Evolutionary conservation across 2,329 filamentous ascomycete genomes (phyloP).

Genomic region (Fusarium brachygibbosum): DNA sequence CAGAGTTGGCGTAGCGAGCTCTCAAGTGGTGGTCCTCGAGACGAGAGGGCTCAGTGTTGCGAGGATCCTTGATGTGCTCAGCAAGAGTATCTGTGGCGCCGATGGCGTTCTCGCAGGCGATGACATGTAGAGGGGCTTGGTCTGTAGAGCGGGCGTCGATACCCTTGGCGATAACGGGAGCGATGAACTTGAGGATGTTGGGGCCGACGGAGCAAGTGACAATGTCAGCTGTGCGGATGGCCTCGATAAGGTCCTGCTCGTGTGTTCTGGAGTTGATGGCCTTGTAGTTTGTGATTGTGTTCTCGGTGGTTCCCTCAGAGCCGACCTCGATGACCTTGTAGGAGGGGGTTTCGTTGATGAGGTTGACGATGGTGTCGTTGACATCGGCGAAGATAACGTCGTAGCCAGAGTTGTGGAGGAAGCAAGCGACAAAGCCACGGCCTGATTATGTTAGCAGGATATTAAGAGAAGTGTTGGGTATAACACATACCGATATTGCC

Average conservation of each 20-base stretch:
- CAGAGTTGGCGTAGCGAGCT: conserved; percentile 95
- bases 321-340: conserved; percentile 97
- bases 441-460: conserved; percentile 52
- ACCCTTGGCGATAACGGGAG: conserved; percentile 93
- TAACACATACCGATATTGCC: conserved; percentile 78
- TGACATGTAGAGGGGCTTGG: conserved; percentile 82
- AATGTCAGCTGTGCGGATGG: conserved; percentile 88
- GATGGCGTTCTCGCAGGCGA: conserved; percentile 98
- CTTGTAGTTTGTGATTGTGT: conserved; percentile 93
- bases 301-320: conserved; percentile 81
- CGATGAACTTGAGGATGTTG: conserved; percentile 96
- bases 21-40: conserved; percentile 77
- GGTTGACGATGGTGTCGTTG: conserved; percentile 83
- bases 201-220: conserved; percentile 98
- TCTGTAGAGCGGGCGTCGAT: conserved; percentile 80
- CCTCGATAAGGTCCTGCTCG: conserved; percentile 83
- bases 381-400: conserved; percentile 98
- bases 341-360: conserved; percentile 78
- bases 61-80: conserved; percentile 80
- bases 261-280: conserved; percentile 95
- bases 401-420: conserved; percentile 94
- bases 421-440: conserved; percentile 89
- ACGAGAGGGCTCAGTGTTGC: conserved; percentile 77
- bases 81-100: conserved; percentile 91
- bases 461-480: neutral